Base-by-base conservation (phyloP, 768 basidiomycete genomes). In the Leccinum subgranulosum region DNA sequence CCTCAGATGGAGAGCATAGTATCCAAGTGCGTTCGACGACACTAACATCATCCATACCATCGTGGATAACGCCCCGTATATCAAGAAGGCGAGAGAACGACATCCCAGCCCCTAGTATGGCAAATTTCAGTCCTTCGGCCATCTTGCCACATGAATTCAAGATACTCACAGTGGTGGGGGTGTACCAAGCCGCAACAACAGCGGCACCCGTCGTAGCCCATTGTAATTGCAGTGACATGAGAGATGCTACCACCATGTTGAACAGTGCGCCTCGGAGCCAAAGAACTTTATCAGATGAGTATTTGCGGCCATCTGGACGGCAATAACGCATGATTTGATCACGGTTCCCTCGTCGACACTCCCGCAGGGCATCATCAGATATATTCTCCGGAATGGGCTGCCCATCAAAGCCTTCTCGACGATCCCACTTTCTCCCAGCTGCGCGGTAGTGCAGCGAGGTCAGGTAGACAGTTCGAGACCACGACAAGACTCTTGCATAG, bases 41-140 rank as follows among this genome's bases (percentile, higher is more conserved):
- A 76, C 57, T 12, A 75, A 62, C 0, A 72, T 14, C 6, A 65
- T 19, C 73, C 74, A 75, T 11, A 70, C 61, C 0, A 59, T 0
- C 1, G 71, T 76, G 1, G 75, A 71, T 3, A 66, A 1, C 5
- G 31, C 9, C 4, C 64, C 75, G 17, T 74, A 75, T 17, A 69
- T 49, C 41, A 74, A 21, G 50, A 73, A 76, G 0, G 67, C 64
- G 0, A 61, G 56, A 3, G 73, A 75, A 55, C 74, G 72, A 45
- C 75, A 76, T 10, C 75, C 75, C 4, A 76, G 33, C 21, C 69
- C 67, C 68, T 65, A 21, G 9, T 10, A 29, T 9, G 9, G 46
- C 3, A 12, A 43, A 4, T 3, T 14, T 39, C 14, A 52, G 21
- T 48, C 14, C 50, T 2, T 17, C 4, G 8, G 21, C 41, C 25